Percentiles rank a stretch among this genome's conserved stretches.
Evolutionary conservation across 306 rosid genomes (phyloP).

Genomic region (Citrullus amarus): DNA sequence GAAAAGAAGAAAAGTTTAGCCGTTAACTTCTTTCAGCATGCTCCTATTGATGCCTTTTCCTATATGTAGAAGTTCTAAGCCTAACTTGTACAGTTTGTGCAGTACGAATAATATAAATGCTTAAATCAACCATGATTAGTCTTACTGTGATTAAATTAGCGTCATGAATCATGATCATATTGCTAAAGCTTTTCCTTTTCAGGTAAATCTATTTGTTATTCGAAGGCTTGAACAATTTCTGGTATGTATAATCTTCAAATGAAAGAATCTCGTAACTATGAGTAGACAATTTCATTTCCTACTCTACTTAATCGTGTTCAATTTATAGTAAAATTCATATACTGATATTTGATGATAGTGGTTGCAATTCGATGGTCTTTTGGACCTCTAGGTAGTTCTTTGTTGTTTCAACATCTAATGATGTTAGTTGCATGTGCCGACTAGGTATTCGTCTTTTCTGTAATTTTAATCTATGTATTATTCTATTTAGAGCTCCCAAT

Average conservation of each 20-base stretch:
- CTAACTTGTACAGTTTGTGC: background rate
- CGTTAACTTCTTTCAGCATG: background rate
- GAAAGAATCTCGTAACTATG: background rate
- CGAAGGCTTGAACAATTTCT: constrained; percentile 89
- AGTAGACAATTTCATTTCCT: background rate
- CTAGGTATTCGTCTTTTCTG: background rate
- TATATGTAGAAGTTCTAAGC: background rate
- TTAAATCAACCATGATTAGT: background rate
- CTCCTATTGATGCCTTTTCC: background rate
- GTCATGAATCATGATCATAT: background rate
- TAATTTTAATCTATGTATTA: background rate
- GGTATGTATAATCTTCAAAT: constrained; percentile 34
- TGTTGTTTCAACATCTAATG: background rate
- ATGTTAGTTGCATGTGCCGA: background rate
- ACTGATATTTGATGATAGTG: background rate
- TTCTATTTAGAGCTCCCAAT: background rate
- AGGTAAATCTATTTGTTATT: constrained; percentile 73
- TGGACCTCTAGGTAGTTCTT: background rate
- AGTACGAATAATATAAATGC: background rate
- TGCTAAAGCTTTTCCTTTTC: background rate
- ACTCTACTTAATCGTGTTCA: background rate
- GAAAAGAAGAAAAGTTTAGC: no score
- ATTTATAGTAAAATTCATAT: background rate
- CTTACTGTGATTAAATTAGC: background rate
- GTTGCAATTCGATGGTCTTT: background rate